These are phyloP conservation scores for Fusarium chaquense DNA, from an alignment of 2,329 filamentous ascomycete species.

Conservation along the genomic window DNA sequence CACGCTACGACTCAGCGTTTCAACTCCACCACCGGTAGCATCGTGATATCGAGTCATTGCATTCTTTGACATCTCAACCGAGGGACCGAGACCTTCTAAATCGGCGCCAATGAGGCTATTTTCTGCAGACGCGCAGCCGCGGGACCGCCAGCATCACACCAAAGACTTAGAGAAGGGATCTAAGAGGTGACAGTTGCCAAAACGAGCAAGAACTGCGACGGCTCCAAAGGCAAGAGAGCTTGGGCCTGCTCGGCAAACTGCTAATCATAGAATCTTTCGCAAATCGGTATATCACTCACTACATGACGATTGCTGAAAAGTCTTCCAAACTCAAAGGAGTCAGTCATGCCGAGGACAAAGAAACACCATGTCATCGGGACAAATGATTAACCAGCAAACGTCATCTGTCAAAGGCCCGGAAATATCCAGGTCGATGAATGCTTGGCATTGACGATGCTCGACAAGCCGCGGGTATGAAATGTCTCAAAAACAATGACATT, in stretches of 20 bases:
- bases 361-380: background rate
- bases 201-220: background rate
- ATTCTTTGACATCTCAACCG: conserved; percentile 23
- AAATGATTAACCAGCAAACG: background rate
- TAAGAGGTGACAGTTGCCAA: background rate
- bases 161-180: background rate
- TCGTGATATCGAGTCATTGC: conserved; percentile 21
- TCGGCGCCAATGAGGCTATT: background rate
- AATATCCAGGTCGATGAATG: background rate
- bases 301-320: background rate
- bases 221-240: background rate
- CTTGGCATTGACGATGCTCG: background rate
- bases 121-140: background rate
- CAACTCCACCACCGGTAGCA: conserved; percentile 12
- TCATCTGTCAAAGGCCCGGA: background rate
- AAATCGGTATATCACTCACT: background rate
- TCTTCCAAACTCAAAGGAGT: background rate
- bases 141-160: background rate
- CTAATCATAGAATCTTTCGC: background rate
- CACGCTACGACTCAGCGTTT: conserved; percentile 1
- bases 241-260: background rate
- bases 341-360: background rate
- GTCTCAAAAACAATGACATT: conserved; percentile 5
- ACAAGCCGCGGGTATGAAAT: background rate
- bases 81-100: background rate